Conservation (phyloP, 1,284 basidiomycete genomes). For the Ganoderma resinaceum region DNA sequence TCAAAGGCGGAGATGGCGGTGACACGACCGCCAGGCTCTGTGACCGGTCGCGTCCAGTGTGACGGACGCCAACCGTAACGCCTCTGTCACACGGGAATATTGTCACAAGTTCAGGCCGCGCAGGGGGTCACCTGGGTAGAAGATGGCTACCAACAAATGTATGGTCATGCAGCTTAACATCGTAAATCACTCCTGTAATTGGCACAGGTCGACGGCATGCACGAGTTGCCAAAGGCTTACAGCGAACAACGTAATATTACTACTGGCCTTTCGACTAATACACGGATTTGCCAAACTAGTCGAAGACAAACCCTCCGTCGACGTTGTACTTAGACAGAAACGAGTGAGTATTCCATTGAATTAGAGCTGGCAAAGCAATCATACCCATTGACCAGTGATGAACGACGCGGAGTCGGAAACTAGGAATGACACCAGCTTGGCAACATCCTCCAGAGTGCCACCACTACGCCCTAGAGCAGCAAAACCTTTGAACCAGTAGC, state of each 20-base stretch:
- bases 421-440: slow-evolving; percentile 46
- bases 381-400: slow-evolving; percentile 43
- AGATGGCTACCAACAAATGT: no score
- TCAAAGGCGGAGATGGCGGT: background rate
- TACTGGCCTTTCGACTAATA: background rate
- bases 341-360: background rate
- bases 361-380: background rate
- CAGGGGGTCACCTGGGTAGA: no score
- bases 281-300: slow-evolving; percentile 4
- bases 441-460: slow-evolving; percentile 40
- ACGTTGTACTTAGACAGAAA: slow-evolving; percentile 22
- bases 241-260: no score
- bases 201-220: no score
- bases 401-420: slow-evolving; percentile 42
- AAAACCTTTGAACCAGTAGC: slow-evolving; percentile 14
- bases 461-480: slow-evolving; percentile 34
- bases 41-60: slow-evolving; percentile 1
- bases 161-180: no score
- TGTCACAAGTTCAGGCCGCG: background rate
- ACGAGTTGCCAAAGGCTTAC: no score
- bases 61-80: slow-evolving; percentile 32
- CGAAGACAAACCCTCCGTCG: slow-evolving; percentile 26
- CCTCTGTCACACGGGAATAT: background rate
- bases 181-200: no score
- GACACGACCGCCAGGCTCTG: background rate